A percentile compares a stretch with the other conserved stretches of the same genome.
Conservation (phyloP, 2,329 filamentous ascomycete genomes). For the Exserohilum turcica region DNA sequence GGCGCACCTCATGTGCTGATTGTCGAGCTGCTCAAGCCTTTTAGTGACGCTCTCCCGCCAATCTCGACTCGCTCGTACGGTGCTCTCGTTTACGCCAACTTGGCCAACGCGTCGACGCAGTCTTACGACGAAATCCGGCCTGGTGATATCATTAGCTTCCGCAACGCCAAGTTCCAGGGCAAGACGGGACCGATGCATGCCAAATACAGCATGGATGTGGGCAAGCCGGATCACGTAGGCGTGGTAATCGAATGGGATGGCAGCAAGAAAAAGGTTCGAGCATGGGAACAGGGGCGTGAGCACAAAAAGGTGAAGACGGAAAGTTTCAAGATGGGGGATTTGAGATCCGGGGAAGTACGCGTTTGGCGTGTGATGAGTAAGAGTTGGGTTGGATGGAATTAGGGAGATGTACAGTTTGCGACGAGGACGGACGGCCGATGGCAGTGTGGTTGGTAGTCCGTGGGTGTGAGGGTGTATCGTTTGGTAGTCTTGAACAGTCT, state of each 20-base stretch:
- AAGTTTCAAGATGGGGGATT: slow-evolving; percentile 90
- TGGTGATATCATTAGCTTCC: slow-evolving; percentile 89
- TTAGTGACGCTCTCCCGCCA: slow-evolving; percentile 75
- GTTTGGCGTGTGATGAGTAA: slow-evolving; percentile 95
- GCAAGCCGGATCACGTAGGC: slow-evolving; percentile 85
- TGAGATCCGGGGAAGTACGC: slow-evolving; percentile 92
- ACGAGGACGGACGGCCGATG: background rate
- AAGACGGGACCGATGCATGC: slow-evolving; percentile 94
- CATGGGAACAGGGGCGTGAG: slow-evolving; percentile 94
- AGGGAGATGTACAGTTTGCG: background rate
- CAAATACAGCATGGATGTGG: slow-evolving; percentile 88
- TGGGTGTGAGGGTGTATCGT: background rate
- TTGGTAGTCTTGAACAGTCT: background rate
- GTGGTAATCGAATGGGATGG: slow-evolving; percentile 97
- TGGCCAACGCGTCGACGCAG: slow-evolving; percentile 89
- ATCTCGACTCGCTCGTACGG: slow-evolving; percentile 90
- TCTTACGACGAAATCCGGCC: slow-evolving; percentile 91
- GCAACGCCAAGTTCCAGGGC: slow-evolving; percentile 92
- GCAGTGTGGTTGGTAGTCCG: background rate
- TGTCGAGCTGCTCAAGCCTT: slow-evolving; percentile 75
- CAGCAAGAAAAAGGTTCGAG: slow-evolving; percentile 94
- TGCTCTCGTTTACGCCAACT: slow-evolving; percentile 89
- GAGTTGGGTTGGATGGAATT: slow-evolving; percentile 84
- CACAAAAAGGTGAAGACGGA: slow-evolving; percentile 92
- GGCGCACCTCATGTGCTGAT: slow-evolving; percentile 79